These are phyloP conservation scores for Croton setiger DNA, from an alignment of 441 rosid species.

Conservation along the genomic window DNA sequence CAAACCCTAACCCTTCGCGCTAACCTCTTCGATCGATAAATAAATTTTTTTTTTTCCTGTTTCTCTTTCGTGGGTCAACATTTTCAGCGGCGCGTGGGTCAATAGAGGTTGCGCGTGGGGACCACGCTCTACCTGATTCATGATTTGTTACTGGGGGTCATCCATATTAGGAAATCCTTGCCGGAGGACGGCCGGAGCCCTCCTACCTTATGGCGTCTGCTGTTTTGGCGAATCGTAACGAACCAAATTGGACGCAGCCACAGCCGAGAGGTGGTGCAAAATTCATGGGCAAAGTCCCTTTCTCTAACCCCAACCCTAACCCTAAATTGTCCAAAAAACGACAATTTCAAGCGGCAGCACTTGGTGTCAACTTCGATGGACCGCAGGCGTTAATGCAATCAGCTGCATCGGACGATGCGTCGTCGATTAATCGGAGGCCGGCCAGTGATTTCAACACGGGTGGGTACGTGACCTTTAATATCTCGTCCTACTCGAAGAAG, in stretches of 20 bases:
- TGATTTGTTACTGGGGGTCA: conserved; percentile 22
- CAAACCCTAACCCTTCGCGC: conserved; percentile 30
- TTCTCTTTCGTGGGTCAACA: not conserved
- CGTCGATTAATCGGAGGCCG: conserved; percentile 39
- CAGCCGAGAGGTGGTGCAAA: conserved; percentile 42
- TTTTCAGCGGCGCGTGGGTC: conserved; percentile 10
- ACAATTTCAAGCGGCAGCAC: conserved; percentile 32
- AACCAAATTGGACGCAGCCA: conserved; percentile 50
- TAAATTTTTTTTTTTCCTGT: not conserved
- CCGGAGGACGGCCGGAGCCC: conserved; percentile 25
- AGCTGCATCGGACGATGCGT: conserved; percentile 58
- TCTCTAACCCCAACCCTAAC: conserved; percentile 49
- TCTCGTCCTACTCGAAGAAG: conserved; percentile 40
- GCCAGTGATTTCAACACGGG: conserved; percentile 23
- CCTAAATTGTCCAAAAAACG: conserved; percentile 37
- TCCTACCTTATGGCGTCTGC: conserved; percentile 64
- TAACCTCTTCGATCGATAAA: not conserved
- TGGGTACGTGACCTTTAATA: conserved; percentile 33
- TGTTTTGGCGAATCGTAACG: conserved; percentile 56
- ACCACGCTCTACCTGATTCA: conserved; percentile 18
- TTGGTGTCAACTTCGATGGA: conserved; percentile 36
- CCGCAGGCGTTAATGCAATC: conserved; percentile 39
- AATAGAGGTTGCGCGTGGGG: conserved; percentile 20
- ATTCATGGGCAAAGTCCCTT: conserved; percentile 52
- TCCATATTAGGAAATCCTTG: conserved; percentile 14